Base-by-base conservation (phyloP, 441 rosid species). In the Euphorbia schlechtendalii region DNA sequence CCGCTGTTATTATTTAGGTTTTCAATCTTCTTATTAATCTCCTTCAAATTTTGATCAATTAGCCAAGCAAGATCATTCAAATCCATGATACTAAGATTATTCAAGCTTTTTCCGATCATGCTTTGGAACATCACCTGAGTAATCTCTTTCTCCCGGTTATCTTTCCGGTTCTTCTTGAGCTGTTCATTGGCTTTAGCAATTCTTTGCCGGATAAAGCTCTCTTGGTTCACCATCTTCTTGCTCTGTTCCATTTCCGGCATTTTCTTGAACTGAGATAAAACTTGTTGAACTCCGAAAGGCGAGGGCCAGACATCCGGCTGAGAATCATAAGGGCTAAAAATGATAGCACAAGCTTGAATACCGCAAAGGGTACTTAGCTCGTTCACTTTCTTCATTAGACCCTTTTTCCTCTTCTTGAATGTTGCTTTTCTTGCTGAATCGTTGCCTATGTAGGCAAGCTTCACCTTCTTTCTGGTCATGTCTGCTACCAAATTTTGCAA, bases 401-500 rank as follows among this genome's bases (percentile, higher is more conserved):
- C 91, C 56, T 69, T 82, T 78, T 85, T 85, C 59, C 93, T 80
- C 68, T 85, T 86, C 69, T 78, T 82, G 71, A 71, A 86, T 1
- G 88, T 80, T 20, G 82, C 71, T 64, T 77, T 88, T 40, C 90
- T 83, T 36, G 78, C 64, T 18, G 90, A 54, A 25, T 83, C 88
- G 46, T 78, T 80, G 21, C 54, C 1, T 10, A 89, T 85, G 71
- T 63, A 85, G 2, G 82, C 74, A 28, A 86, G 80, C 55, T 83
- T 83, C 71, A 86, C 80, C 76, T 79, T 89, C 83, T 74, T 82
- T 49, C 91, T 83, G 18, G 86, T 75, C 91, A 87, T 84, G 63
- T 71, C n/a, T n/a, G n/a, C n/a, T n/a, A n/a, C n/a, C n/a, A n/a
- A n/a, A n/a, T n/a, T n/a, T n/a, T n/a, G n/a, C n/a, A n/a, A n/a